These are phyloP conservation scores for Aspergillus nidulans DNA, from an alignment of 495 filamentous ascomycete genomes.

Conservation along the genomic window DNA sequence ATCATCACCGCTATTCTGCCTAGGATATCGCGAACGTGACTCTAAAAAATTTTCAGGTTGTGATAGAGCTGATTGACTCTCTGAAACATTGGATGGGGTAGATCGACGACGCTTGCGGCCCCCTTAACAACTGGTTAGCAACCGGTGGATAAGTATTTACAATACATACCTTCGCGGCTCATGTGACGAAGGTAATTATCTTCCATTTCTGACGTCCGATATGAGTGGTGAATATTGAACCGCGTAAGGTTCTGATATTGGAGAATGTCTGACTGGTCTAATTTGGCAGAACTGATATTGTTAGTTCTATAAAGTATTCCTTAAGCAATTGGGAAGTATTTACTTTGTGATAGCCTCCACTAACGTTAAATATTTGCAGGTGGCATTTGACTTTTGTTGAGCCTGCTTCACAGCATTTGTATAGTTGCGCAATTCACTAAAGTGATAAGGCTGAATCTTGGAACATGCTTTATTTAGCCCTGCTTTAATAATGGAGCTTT, in stretches of 20 bases:
- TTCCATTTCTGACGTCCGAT: too few species aligned
- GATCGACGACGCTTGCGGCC: conserved; percentile 4
- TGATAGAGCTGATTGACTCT: too few species aligned
- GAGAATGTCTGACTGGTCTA: conserved; percentile 4
- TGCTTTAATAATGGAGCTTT: conserved; percentile 6
- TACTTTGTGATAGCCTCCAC: too few species aligned
- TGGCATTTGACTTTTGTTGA: conserved; percentile 9
- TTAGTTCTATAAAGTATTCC: too few species aligned
- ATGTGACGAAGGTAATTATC: too few species aligned
- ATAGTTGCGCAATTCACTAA: conserved; percentile 7
- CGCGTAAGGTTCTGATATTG: not conserved
- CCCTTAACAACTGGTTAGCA: too few species aligned
- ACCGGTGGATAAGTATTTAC: too few species aligned
- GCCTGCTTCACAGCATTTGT: conserved; percentile 15
- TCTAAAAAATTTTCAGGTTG: too few species aligned
- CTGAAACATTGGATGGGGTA: not conserved
- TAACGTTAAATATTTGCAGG: conserved; percentile 8
- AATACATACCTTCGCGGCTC: conserved; percentile 10
- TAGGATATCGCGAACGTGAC: too few species aligned
- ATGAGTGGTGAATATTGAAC: conserved; percentile 2
- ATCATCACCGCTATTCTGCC: too few species aligned
- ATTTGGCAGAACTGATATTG: too few species aligned
- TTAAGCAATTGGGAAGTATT: too few species aligned
- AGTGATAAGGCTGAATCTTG: conserved; percentile 9
- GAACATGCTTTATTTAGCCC: conserved; percentile 13